These are phyloP conservation scores for Fraxinus platypoda DNA, from an alignment of 305 asterid species.

Conservation along the genomic window DNA sequence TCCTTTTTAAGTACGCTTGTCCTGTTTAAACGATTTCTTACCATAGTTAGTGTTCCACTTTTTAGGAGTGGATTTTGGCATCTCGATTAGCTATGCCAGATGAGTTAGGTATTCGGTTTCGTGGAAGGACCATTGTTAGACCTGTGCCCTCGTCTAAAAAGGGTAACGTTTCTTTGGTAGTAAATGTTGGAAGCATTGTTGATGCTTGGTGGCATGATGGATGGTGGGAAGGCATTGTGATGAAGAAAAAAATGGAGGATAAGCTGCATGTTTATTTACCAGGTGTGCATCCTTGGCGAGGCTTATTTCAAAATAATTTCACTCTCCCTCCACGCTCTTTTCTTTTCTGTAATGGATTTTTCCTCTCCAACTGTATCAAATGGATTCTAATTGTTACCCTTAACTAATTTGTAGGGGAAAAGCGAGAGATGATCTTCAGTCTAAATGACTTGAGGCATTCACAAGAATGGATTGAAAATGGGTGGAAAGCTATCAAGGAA, in stretches of 20 bases:
- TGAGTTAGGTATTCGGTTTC: conserved; percentile 40
- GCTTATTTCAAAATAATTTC: background rate
- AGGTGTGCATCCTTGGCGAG: conserved; percentile 35
- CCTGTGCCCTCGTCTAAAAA: conserved; percentile 33
- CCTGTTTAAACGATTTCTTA: background rate
- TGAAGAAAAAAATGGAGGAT: conserved; percentile 46
- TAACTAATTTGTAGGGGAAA: conserved; percentile 50
- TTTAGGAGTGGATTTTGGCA: conserved; percentile 78
- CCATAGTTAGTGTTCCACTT: background rate
- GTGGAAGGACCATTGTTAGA: conserved; percentile 61
- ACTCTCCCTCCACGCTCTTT: background rate
- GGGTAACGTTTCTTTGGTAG: conserved; percentile 23
- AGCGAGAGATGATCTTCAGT: conserved; percentile 38
- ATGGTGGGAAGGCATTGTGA: conserved; percentile 93
- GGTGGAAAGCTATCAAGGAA: conserved; percentile 55
- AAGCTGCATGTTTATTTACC: conserved; percentile 54
- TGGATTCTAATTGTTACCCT: background rate
- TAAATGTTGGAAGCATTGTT: conserved; percentile 52
- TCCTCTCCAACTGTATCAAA: background rate
- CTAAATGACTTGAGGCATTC: conserved; percentile 55
- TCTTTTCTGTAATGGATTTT: background rate
- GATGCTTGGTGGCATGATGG: conserved; percentile 91
- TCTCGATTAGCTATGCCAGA: conserved; percentile 54
- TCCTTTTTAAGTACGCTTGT: background rate
- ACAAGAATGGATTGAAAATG: conserved; percentile 57